Conservation (phyloP, 768 basidiomycete genomes). For the Jaapia argillacea region DNA sequence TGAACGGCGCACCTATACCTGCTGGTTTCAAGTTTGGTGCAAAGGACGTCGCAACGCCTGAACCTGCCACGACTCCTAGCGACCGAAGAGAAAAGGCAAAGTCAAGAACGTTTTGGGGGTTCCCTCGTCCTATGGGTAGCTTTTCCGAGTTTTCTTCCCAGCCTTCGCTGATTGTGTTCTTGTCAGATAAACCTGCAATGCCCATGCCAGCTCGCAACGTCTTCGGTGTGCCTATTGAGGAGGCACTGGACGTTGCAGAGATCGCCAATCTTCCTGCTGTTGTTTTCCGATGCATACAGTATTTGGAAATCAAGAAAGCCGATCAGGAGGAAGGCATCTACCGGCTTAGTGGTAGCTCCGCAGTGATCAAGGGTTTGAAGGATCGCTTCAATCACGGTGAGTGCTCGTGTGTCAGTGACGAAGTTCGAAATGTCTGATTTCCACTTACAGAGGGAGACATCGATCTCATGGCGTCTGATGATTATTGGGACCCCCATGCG, state of each 20-base stretch:
- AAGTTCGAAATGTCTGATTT: background rate
- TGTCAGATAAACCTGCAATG: background rate
- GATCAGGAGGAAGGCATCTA: slow-evolving; percentile 98
- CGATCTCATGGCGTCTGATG: slow-evolving; percentile 77
- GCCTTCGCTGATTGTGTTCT: no score
- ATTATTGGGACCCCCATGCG: slow-evolving; percentile 97
- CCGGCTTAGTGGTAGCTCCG: slow-evolving; percentile 87
- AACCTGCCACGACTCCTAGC: slow-evolving; percentile 19
- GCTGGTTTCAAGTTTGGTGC: slow-evolving; percentile 84
- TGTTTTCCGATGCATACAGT: slow-evolving; percentile 92
- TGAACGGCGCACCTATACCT: slow-evolving; percentile 79
- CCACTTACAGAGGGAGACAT: slow-evolving; percentile 81
- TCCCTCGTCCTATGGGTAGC: slow-evolving; percentile 42
- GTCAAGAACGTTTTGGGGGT: slow-evolving; percentile 90
- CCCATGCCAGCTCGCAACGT: slow-evolving; percentile 68
- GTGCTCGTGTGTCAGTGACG: slow-evolving; percentile 13
- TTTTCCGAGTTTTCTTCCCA: background rate
- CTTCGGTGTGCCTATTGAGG: slow-evolving; percentile 81
- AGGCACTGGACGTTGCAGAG: slow-evolving; percentile 80
- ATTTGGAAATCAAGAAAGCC: slow-evolving; percentile 87
- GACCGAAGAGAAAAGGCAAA: slow-evolving; percentile 90
- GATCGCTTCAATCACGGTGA: slow-evolving; percentile 88
- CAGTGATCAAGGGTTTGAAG: slow-evolving; percentile 87
- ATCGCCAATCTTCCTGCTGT: slow-evolving; percentile 90
- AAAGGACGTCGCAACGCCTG: slow-evolving; percentile 44